Percentiles rank a stretch among this genome's conserved stretches.
Evolutionary conservation across 2,329 filamentous ascomycete genomes (phyloP).

Genomic region (Phaeomoniella chlamydospora): DNA sequence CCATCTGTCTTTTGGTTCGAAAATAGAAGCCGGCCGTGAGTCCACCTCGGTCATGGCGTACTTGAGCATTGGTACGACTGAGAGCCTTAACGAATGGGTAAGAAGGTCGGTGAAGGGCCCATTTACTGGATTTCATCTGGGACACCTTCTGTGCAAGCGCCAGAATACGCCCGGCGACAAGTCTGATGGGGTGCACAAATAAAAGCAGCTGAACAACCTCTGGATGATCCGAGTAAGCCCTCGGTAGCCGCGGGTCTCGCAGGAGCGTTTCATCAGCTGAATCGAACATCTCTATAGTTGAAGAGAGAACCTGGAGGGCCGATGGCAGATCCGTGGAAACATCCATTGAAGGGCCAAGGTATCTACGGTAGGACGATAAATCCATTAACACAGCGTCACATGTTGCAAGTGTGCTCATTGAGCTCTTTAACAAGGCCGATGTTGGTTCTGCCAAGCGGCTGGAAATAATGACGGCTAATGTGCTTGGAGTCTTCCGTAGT

Average conservation of each 20-base stretch:
- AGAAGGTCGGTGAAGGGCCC: conserved; percentile 18
- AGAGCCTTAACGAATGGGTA: conserved; percentile 40
- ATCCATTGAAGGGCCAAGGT: conserved; percentile 29
- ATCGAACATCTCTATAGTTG: conserved; percentile 32
- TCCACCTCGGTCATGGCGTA: conserved; percentile 44
- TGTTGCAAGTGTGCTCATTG: conserved; percentile 6
- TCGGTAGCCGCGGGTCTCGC: conserved; percentile 27
- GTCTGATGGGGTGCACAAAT: conserved; percentile 39
- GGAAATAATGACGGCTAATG: not conserved
- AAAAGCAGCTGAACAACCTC: conserved; percentile 40
- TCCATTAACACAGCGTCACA: conserved; percentile 40
- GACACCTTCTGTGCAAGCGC: conserved; percentile 32
- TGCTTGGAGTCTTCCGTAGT: not conserved
- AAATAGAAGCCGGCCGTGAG: conserved; percentile 37
- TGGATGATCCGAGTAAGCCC: conserved; percentile 30
- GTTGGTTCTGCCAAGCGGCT: not conserved
- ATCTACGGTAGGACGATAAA: conserved; percentile 34
- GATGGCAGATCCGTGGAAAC: conserved; percentile 28
- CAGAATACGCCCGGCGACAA: conserved; percentile 34
- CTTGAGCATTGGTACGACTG: conserved; percentile 40
- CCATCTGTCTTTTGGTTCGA: conserved; percentile 13
- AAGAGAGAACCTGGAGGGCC: conserved; percentile 24
- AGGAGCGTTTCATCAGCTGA: conserved; percentile 32
- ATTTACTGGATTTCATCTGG: conserved; percentile 33
- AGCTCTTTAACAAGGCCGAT: conserved; percentile 4